Evolutionary conservation across 371 early-diverging fungal species (phyloP), one percentile per base, ranked within the genome.

Genomic region (Saksenaea vasiformis): DNA sequence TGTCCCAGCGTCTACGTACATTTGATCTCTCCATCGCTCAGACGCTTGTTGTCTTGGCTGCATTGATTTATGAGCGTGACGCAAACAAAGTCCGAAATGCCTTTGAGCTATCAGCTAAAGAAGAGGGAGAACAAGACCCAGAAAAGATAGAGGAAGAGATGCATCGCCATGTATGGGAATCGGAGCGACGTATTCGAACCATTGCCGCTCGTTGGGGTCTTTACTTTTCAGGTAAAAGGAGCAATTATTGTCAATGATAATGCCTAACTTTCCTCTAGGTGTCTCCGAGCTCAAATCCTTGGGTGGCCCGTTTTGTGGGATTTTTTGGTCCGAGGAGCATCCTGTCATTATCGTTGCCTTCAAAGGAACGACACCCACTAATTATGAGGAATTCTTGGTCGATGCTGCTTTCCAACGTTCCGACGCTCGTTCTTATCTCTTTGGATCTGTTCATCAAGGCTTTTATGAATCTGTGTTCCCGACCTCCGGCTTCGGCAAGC

Each of bases 271-370:
- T 41, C 15, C 17, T 28, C n/a, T 27, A 55, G 80, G 80, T 1
- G 61, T 81, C 36, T 73, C 78, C 59, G 81, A 81, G 19, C 65
- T 81, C 43, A 81, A 81, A 53, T 69, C 78, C 1, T 41, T 78
- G 1, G 81, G 81, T 2, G 81, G 81, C 5, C 78, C 81, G 0
- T 81, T 69, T 66, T 76, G 77, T 47, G 81, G 69, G 24, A 72
- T 76, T 57, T 76, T 70, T 22, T 67, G 76, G 70, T 78, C 78
- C 26, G 73, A 74, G 31, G 68, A 65, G n/a, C 69, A 78, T 19
- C 73, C 78, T 4, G 60, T 68, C 13, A 78, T 81, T 43, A 58
- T 81, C n/a, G 60, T 81, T 38, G 69, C 69, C 13, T 76, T 70
- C 60, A 81, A 81, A 51, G 81, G 81, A 0, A 81, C 81, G 0